Conservation (phyloP, 768 basidiomycete species). For the Lactarius trivialis region DNA sequence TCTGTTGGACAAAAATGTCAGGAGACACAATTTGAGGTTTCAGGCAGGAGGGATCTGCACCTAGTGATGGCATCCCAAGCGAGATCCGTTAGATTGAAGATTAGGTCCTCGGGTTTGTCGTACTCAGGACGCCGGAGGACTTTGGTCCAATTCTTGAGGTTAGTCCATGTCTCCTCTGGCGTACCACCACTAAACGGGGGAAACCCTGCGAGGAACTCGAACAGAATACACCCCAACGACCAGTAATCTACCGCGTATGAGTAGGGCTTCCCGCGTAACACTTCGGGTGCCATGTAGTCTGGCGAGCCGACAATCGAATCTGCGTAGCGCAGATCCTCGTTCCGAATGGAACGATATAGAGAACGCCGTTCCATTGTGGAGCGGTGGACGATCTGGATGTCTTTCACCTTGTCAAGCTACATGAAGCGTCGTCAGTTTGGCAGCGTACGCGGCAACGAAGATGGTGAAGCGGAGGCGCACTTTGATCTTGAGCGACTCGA, state of each 20-base stretch:
- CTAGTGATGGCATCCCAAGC: constrained; percentile 93
- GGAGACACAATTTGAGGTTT: neutral
- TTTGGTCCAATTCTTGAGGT: constrained; percentile 95
- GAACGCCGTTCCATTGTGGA: constrained; percentile 93
- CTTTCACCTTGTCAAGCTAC: constrained; percentile 94
- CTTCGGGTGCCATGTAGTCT: constrained; percentile 98
- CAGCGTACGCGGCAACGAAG: neutral
- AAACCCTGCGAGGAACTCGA: constrained; percentile 95
- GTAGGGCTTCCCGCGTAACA: constrained; percentile 90
- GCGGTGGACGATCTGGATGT: constrained; percentile 81
- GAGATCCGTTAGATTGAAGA: constrained; percentile 90
- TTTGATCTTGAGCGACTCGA: constrained; percentile 92
- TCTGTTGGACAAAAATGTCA: constrained; percentile 32
- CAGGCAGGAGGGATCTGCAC: constrained; percentile 35
- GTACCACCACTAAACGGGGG: constrained; percentile 96
- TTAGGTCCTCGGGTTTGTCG: constrained; percentile 90
- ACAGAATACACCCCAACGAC: constrained; percentile 97
- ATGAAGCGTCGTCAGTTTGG: constrained; percentile 4
- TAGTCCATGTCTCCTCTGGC: constrained; percentile 98
- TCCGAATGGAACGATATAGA: constrained; percentile 86
- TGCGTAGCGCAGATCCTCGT: constrained; percentile 87
- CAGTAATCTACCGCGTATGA: constrained; percentile 96
- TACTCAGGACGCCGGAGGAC: constrained; percentile 91
- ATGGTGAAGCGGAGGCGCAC: constrained; percentile 35
- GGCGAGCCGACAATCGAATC: constrained; percentile 98